Evolutionary conservation across 805 yeast species (phyloP).

Genomic region (Metschnikowia matae): DNA sequence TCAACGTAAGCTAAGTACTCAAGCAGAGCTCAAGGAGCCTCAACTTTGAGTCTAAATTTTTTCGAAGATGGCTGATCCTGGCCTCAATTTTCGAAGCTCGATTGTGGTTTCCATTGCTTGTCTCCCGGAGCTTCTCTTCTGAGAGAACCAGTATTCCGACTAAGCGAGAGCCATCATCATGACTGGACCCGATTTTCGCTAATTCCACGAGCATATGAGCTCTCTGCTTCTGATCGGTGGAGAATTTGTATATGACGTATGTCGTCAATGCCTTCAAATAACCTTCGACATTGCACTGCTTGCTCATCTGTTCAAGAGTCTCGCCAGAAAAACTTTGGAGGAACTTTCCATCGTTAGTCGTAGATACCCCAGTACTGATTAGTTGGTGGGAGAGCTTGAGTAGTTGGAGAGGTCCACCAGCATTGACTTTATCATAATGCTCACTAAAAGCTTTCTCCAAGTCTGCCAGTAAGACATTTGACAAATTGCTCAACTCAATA

Average conservation of each 20-base stretch:
- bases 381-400: neutral
- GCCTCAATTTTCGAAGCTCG: constrained; percentile 4
- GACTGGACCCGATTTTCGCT: neutral
- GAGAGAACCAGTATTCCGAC: constrained; percentile 6
- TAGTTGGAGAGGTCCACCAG: neutral
- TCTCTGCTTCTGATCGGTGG: constrained; percentile 6
- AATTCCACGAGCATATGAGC: constrained; percentile 1
- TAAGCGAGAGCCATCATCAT: constrained; percentile 3
- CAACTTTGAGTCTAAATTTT: neutral
- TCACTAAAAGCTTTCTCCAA: neutral
- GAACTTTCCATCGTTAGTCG: neutral
- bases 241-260: constrained; percentile 5
- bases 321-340: neutral
- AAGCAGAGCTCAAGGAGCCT: neutral
- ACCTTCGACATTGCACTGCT: neutral
- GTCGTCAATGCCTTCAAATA: constrained; percentile 5
- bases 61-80: constrained; percentile 1
- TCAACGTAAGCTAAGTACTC: neutral
- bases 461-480: neutral
- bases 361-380: neutral
- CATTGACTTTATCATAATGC: neutral
- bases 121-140: constrained; percentile 1
- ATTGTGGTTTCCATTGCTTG: constrained; percentile 1
- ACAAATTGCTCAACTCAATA: neutral
- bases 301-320: neutral